A percentile compares a stretch with the other conserved stretches of the same genome.
phyloP scores from a whole-genome alignment of 1,284 basidiomycete species.

The Cystobasidium slooffiae region DNA sequence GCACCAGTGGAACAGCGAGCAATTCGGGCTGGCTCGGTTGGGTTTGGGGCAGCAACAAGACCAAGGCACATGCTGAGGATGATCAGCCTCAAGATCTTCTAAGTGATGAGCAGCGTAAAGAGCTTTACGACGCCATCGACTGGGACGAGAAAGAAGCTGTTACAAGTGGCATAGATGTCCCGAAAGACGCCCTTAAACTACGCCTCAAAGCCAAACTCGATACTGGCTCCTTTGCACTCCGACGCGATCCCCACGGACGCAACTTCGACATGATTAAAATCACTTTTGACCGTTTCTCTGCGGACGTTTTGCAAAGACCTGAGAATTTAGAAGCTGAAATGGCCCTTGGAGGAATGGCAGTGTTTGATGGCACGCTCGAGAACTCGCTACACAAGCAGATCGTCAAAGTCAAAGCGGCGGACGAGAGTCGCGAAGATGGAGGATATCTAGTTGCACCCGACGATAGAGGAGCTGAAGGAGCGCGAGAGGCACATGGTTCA shows the following conservation, averaged over 20 bases:
- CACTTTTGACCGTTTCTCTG: conserved; percentile 86
- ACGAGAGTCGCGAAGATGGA: conserved; percentile 13
- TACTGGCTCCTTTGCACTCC: conserved; percentile 83
- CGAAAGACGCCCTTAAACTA: conserved; percentile 80
- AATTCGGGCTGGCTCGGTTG: conserved; percentile 74
- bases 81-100: conserved; percentile 67
- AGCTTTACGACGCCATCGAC: conserved; percentile 92
- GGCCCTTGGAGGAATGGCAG: conserved; percentile 83
- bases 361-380: conserved; percentile 87
- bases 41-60: conserved; percentile 69
- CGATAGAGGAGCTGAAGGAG: conserved; percentile 7
- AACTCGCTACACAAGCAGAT: conserved; percentile 88
- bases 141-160: conserved; percentile 79
- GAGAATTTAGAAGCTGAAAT: conserved; percentile 83
- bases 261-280: conserved; percentile 78
- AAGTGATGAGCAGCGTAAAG: conserved; percentile 89
- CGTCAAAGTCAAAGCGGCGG: conserved; percentile 80
- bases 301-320: conserved; percentile 80
- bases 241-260: conserved; percentile 68
- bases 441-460: conserved; percentile 46
- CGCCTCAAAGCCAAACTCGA: conserved; percentile 78
- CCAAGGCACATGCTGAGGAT: conserved; percentile 53
- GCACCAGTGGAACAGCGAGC: conserved; percentile 61
- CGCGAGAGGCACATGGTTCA: conserved; percentile 44
- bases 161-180: conserved; percentile 66